These are phyloP conservation scores for Lentinula aciculospora DNA, from an alignment of 768 basidiomycete species.

Conservation along the genomic window DNA sequence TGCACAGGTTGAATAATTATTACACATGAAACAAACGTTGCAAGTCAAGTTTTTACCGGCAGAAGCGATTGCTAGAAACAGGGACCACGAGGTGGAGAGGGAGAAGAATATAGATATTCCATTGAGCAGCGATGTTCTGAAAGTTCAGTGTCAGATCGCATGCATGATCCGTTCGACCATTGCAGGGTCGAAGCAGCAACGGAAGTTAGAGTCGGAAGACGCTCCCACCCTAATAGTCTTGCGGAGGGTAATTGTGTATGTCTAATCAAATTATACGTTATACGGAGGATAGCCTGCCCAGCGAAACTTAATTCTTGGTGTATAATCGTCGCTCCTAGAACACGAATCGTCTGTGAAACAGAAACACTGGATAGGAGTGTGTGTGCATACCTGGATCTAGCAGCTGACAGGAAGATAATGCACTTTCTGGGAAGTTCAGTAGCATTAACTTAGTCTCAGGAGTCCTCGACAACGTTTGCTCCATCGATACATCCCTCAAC, in stretches of 20 bases:
- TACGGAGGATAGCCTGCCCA: conserved; percentile 52
- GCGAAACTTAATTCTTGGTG: conserved; percentile 70
- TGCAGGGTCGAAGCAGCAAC: background rate
- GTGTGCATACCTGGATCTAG: conserved; percentile 53
- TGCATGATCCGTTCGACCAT: no score
- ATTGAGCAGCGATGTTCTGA: background rate
- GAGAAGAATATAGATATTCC: no score
- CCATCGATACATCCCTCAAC: background rate
- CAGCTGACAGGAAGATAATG: conserved; percentile 64
- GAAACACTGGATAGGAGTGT: conserved; percentile 10
- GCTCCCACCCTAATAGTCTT: conserved; percentile 38
- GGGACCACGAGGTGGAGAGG: no score
- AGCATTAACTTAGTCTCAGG: background rate
- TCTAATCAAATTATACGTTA: conserved; percentile 68
- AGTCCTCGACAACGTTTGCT: conserved; percentile 33
- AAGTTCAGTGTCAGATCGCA: background rate
- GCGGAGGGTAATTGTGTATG: conserved; percentile 52
- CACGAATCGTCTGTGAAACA: conserved; percentile 24
- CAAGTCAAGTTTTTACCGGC: no score
- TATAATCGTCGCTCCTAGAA: conserved; percentile 26
- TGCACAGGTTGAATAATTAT: no score
- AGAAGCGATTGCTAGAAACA: no score
- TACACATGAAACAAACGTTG: no score
- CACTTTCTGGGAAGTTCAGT: conserved; percentile 46
- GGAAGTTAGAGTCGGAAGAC: background rate